phyloP scores from a whole-genome alignment of 805 yeast genomes.

The Metschnikowia similis region DNA sequence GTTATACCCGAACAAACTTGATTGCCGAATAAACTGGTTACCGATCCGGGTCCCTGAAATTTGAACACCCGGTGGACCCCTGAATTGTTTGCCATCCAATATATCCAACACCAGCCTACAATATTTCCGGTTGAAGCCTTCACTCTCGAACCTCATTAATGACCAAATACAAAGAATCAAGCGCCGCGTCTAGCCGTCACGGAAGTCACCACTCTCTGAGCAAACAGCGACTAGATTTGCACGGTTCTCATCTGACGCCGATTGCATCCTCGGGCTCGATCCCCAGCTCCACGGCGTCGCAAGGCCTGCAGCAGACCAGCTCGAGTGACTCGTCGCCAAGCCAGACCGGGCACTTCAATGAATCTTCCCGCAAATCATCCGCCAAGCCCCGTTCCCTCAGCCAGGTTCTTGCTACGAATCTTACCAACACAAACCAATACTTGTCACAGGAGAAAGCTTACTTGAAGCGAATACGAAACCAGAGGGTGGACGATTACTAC shows the following conservation, averaged over 20 bases:
- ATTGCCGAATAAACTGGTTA: no score
- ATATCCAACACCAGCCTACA: not conserved
- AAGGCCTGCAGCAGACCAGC: slow-evolving; percentile 1
- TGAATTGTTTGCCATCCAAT: not conserved
- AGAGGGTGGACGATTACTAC: slow-evolving; percentile 64
- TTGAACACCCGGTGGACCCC: no score
- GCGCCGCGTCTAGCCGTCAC: not conserved
- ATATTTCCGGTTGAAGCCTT: not conserved
- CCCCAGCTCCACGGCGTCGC: not conserved
- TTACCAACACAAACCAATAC: slow-evolving; percentile 34
- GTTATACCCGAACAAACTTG: no score
- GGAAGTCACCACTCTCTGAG: not conserved
- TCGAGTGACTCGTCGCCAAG: not conserved
- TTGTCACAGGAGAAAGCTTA: slow-evolving; percentile 65
- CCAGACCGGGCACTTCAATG: slow-evolving; percentile 1
- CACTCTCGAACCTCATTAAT: not conserved
- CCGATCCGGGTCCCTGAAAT: no score
- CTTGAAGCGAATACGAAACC: slow-evolving; percentile 57
- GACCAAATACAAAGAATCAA: not conserved
- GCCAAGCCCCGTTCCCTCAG: slow-evolving; percentile 12
- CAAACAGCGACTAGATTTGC: not conserved
- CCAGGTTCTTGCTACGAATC: slow-evolving; percentile 14
- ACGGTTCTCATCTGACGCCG: slow-evolving; percentile 1
- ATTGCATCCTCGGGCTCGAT: not conserved
- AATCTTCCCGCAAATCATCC: slow-evolving; percentile 8